Evolutionary conservation across 2,329 filamentous ascomycete genomes (phyloP), one percentile per base, ranked within the genome.

Genomic region (Magnaporthales sp.): DNA sequence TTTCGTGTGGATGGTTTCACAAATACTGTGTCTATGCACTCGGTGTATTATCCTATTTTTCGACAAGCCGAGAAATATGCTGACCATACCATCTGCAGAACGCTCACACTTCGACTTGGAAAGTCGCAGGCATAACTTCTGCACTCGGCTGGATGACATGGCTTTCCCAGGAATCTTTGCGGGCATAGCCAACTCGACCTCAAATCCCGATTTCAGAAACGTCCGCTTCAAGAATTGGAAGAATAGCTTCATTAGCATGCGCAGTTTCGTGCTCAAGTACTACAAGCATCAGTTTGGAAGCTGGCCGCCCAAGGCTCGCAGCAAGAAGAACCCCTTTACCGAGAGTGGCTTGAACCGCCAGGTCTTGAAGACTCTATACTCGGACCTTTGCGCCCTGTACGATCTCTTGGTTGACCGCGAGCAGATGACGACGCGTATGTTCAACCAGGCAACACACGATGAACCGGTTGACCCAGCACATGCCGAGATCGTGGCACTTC

Each of bases 261-360:
- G 92, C 54, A 86, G 87, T 54, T 92, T 93, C 74, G 84, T 89
- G 22, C 80, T 93, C 64, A 80, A 83, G 69, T 89, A 93, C 75
- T 87, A 87, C 74, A 88, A 86, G 75, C 73, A 79, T 13, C 79
- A 80, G 4, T 84, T 88, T 66, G 84, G 85, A 24, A 88, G 83
- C 75, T 96, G 94, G 94, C 93, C 95, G 2, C 94, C 95, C 9
- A 96, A 95, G 76, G 92, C 93, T 1, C 90, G 86, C 72, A 94
- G 89, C 72, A 96, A 96, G 83, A 97, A 96, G 84, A 96, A 97
- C 74, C 86, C 89, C 0, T 92, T 97, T 70, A 89, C 91, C 30
- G 92, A 93, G 71, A 91, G 88, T 71, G 94, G 94, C 0, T 83
- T 98, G 26, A 97, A 97, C 76, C 86, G 95, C 27, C 78, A 92